Evolutionary conservation across 306 rosid species (phyloP).

Genomic region (Begonia masoniana): DNA sequence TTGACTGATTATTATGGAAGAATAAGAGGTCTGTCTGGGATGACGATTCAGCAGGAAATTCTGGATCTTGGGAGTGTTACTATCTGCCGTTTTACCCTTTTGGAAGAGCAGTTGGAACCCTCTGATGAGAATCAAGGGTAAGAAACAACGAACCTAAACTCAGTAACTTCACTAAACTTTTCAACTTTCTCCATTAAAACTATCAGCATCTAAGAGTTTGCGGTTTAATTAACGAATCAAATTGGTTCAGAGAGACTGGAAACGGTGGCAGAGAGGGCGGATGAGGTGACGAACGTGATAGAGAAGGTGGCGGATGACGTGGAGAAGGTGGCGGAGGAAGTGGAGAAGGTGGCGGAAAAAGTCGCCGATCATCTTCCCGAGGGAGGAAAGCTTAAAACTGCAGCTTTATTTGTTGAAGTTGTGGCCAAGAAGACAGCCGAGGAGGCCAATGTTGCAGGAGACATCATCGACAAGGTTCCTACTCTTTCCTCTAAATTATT

Average conservation of each 20-base stretch:
- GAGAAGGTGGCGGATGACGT: constrained; percentile 51
- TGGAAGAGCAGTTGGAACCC: constrained; percentile 46
- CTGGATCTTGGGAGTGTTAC: constrained; percentile 40
- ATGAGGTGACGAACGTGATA: constrained; percentile 22
- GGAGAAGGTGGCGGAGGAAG: constrained; percentile 36
- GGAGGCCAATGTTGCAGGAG: constrained; percentile 19
- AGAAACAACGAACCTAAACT: neutral
- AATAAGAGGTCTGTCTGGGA: neutral
- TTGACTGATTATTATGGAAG: neutral
- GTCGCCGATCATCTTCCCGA: constrained; percentile 28
- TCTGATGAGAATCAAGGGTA: constrained; percentile 32
- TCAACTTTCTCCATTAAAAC: no score
- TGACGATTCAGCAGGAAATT: constrained; percentile 25
- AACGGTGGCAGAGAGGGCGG: constrained; percentile 22
- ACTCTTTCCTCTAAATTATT: neutral
- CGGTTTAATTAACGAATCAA: no score
- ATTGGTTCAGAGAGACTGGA: constrained; percentile 26
- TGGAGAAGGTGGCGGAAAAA: constrained; percentile 39
- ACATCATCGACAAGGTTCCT: constrained; percentile 36
- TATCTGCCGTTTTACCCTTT: constrained; percentile 30
- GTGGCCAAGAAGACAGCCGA: constrained; percentile 24
- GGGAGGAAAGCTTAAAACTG: constrained; percentile 20
- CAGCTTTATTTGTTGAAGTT: constrained; percentile 23
- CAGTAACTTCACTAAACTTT: neutral
- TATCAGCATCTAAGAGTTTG: no score